Evolutionary conservation across 2,329 filamentous ascomycete genomes (phyloP), one percentile per base, ranked within the genome.

Genomic region (Emergomyces orientalis): DNA sequence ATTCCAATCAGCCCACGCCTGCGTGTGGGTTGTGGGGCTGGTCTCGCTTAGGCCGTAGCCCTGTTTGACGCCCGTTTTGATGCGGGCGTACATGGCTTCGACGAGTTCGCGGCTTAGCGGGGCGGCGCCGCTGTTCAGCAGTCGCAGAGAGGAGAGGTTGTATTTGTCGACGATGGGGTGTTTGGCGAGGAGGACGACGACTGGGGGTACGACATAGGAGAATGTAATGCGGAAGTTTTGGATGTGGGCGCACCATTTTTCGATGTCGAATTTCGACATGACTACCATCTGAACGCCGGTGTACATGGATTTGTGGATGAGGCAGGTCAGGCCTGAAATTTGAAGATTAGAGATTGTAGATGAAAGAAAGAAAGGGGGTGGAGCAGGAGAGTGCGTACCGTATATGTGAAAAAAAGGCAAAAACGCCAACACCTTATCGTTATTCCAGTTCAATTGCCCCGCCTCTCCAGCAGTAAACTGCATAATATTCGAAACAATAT

Each of bases 341-440:
- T 47, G 19, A 11, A 25, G 8, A 41, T 63, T 60, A 67, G 66
- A 67, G 56, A 37, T n/a, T 39, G 45, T 37, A 11, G 17, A 11
- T 9, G 5, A 7, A 27, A 27, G 8, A 17, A 22, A 52, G 27
- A 11, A 11, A 27, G 45, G 45, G 9, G 4, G 9, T 1, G 22
- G 45, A 49, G 11, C 6, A 25, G 9, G 22, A 5, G 9, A 14
- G 9, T 6, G 71, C 84, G 67, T 75, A 88, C 82, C 90, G 71
- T 96, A 96, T 66, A 96, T 92, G 72, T 96, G 91, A 77, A 91
- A 96, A 74, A 96, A 94, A 0, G 92, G 92, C 13, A 96, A 75
- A 63, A 96, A 88, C 1, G 89, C 89, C 7, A 97, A 75, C 37
- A 94, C 79, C 64, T 83, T 85, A 72, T 96, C 92, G 0, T 86